Evolutionary conservation across 495 filamentous ascomycete species (phyloP).

Genomic region (Annulohypoxylon stygium): DNA sequence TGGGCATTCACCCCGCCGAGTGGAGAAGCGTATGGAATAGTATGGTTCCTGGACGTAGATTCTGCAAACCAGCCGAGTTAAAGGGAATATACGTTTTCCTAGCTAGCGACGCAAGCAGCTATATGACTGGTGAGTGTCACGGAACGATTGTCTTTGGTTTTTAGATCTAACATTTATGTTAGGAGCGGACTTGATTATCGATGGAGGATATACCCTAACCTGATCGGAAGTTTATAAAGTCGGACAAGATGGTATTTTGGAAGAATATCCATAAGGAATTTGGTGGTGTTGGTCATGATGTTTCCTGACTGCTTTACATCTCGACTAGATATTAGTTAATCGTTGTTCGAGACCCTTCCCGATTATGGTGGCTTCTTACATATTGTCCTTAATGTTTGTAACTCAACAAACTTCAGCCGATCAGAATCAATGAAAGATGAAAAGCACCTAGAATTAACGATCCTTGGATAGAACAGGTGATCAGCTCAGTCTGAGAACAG

Average conservation of each 20-base stretch:
- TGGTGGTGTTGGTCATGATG: background rate
- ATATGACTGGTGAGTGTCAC: conserved; percentile 44
- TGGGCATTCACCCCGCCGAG: conserved; percentile 41
- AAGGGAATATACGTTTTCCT: conserved; percentile 79
- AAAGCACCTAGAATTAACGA: too few species aligned
- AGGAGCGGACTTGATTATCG: conserved; percentile 49
- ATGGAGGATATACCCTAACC: conserved; percentile 64
- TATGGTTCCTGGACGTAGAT: conserved; percentile 46
- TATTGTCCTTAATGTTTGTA: too few species aligned
- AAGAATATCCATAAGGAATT: background rate
- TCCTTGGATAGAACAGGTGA: too few species aligned
- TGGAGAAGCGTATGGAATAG: conserved; percentile 45
- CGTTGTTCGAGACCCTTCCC: background rate
- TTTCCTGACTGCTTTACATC: background rate
- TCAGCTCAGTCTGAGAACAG: too few species aligned
- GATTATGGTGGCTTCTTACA: background rate
- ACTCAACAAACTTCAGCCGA: too few species aligned
- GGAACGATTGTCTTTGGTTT: too few species aligned
- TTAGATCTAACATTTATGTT: background rate
- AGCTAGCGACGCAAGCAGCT: conserved; percentile 68
- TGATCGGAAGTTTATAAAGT: conserved; percentile 19
- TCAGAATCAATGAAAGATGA: too few species aligned
- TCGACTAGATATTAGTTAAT: background rate
- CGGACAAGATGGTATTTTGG: background rate
- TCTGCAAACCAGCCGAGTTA: conserved; percentile 71